Evolutionary conservation across 2,329 filamentous ascomycete genomes (phyloP), one percentile per base, ranked within the genome.

Genomic region (Clarireedia hainanense): DNA sequence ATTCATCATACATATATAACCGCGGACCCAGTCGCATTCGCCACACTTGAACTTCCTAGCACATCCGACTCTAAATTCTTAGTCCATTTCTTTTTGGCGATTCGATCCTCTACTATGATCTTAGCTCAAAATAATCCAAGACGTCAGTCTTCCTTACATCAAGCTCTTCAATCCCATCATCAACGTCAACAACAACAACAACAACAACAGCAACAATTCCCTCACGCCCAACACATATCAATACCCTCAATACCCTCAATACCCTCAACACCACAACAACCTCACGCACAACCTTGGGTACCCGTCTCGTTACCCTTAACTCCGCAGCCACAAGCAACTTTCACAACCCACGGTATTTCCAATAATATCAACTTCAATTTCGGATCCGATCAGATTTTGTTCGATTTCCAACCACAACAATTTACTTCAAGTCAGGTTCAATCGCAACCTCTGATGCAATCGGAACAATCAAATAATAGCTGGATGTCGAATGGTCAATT

Each of bases 401-500:
- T 64, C 52, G 63, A 65, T 37, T 63, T 62, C 39, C 59, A 60
- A 51, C 45, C 59, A 15, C 61, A 59, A 17, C 58, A 60, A 37
- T 60, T 52, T 51, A 27, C 55, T n/a, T 56, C 60, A 27, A 59
- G 39, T 57, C 30, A 36, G 20, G 17, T 24, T 46, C 42, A 45
- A 39, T 50, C 63, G n/a, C 64, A 60, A 57, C 14, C 57, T 56
- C 64, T 65, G 60, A 69, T 69, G 67, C 67, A 62, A 57, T 57
- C 63, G 24, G 64, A 66, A 30, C 62, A 64, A 36, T 50, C 61
- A 6, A 59, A 58, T 52, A 63, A 50, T 40, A 66, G 60, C 52
- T 68, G 63, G 64, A 60, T 64, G 39, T 61, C 64, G n/a, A 64
- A 67, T 61, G 65, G 64, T 49, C 66, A 68, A 60, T 59, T 67